Evolutionary conservation across 163 green algal species (phyloP), one percentile per base, ranked within the genome.

Genomic region (Chlorella variabilis): DNA sequence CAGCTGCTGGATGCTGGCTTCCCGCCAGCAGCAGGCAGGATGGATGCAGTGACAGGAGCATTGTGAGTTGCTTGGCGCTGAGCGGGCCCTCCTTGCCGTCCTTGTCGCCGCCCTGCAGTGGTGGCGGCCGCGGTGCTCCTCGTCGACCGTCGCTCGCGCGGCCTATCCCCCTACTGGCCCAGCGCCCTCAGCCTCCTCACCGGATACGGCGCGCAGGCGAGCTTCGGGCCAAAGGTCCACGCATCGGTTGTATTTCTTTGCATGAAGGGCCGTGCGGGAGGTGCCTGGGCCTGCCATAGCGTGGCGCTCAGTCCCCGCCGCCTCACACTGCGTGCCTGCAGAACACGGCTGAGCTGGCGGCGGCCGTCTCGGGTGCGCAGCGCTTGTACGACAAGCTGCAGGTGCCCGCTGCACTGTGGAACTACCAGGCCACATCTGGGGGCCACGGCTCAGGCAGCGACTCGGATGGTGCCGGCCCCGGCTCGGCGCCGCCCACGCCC

Each of bases 41-140:
- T n/a, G n/a, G n/a, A n/a, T n/a, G n/a, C n/a, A n/a, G n/a, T n/a
- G n/a, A n/a, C n/a, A n/a, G n/a, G n/a, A n/a, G n/a, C n/a, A n/a
- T n/a, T n/a, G n/a, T n/a, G n/a, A n/a, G n/a, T n/a, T n/a, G n/a
- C n/a, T n/a, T n/a, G n/a, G n/a, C n/a, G n/a, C n/a, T n/a, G n/a
- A n/a, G n/a, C n/a, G n/a, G n/a, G n/a, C n/a, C n/a, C n/a, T n/a
- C n/a, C n/a, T n/a, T n/a, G n/a, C n/a, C n/a, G n/a, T n/a, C n/a
- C n/a, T n/a, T n/a, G n/a, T n/a, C n/a, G n/a, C n/a, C n/a, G n/a
- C n/a, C n/a, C n/a, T n/a, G 65, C 88, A 39, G 89, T 94, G 4
- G 85, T 93, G 17, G 93, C 93, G 2, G 92, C 91, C 0, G 93
- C 93, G 0, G 85, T 93, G 41, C 80, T 96, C 33, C 89, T 90